These are phyloP conservation scores for Galeopsis tetrahit DNA, from an alignment of 257 asterid species.

Conservation along the genomic window DNA sequence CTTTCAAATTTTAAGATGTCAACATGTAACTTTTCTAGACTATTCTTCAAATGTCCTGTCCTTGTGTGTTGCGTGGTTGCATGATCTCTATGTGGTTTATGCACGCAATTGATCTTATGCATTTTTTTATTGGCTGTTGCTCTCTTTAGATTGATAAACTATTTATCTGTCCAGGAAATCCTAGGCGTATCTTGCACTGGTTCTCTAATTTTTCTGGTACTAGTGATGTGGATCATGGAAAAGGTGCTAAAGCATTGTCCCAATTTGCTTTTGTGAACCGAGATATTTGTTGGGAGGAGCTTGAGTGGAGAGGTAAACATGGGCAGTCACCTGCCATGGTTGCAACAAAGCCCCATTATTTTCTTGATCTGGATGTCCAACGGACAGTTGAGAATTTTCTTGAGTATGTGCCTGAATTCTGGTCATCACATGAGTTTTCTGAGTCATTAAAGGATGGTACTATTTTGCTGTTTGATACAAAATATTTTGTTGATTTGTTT, in stretches of 20 bases:
- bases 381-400: constrained; percentile 90
- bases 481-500: constrained; percentile 67
- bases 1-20: neutral
- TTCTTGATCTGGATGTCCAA: constrained; percentile 93
- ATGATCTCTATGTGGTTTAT: constrained; percentile 6
- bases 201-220: constrained; percentile 76
- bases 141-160: constrained; percentile 14
- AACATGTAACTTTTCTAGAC: constrained; percentile 3
- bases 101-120: neutral
- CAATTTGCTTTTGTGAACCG: constrained; percentile 89
- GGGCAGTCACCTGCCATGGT: constrained; percentile 99
- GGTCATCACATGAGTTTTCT: constrained; percentile 88
- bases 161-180: constrained; percentile 62
- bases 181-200: constrained; percentile 78
- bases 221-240: constrained; percentile 64
- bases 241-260: constrained; percentile 94
- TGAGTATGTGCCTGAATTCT: constrained; percentile 91
- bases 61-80: constrained; percentile 12
- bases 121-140: constrained; percentile 8
- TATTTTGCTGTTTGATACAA: constrained; percentile 66
- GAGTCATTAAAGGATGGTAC: constrained; percentile 87
- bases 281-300: constrained; percentile 98
- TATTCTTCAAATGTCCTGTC: constrained; percentile 6
- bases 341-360: constrained; percentile 97
- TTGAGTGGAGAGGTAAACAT: constrained; percentile 96